Base-by-base conservation (phyloP, 805 yeast species). In the Saccharomycopsis sp. region DNA sequence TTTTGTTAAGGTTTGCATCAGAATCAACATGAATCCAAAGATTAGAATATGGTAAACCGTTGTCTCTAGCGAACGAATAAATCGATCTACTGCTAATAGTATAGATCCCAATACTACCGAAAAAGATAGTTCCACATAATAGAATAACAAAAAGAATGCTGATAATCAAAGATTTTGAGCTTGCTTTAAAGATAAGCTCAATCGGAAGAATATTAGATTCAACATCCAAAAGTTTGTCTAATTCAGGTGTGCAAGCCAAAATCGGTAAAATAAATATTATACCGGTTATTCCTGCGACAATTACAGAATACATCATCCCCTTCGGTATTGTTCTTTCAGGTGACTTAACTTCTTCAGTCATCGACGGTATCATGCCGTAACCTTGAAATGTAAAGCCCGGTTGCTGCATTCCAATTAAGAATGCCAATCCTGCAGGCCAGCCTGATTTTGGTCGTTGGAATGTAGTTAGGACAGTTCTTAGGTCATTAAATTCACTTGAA, bases 81-180 rank as follows among this genome's bases (percentile, higher is more conserved):
- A 87, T 84, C n/a, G 81, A 74, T 70, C 94, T 73, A 2, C 93
- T 83, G 2, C 88, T 84, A 0, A 94, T 81, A 1, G 93, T 85
- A 28, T 83, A 68, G 1, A 90, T 74, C 3, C 94, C 89, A 40
- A 85, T 77, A 2, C 88, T 82, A 28, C 86, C 87, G 60, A 85
- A 85, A 7, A 82, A 56, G 21, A 80, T 74, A 16, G 87, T 82
- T 0, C 85, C 93, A 38, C 77, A 66, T 46, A 82, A 72, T 58
- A 84, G 64, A 4, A 83, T 61, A 9, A 78, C 84, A 46, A 85
- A 67, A 41, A 85, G 74, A 50, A 83, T 72, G 1, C 93, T 83
- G 1, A 84, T 79, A 38, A 82, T 56, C 48, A 72, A 72, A 0
- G 89, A 81, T 48, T 79, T 74, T 0, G 90, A 81, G 0, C 88